phyloP scores from a whole-genome alignment of 164 flowering plant genomes.

The Umbilicus rupestris region DNA sequence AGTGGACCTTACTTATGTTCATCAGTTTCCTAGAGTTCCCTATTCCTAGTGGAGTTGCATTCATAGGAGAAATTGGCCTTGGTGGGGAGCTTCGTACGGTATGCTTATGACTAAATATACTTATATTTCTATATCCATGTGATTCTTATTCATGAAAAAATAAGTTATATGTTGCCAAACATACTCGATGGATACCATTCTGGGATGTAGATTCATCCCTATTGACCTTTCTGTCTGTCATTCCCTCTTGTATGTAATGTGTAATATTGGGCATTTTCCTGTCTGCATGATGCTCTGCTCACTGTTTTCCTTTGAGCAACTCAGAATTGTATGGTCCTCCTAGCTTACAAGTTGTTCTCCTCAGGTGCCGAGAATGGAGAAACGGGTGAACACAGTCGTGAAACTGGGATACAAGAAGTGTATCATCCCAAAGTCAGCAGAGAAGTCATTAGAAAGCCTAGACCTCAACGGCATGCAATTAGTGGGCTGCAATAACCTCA shows the following conservation, averaged over 20 bases:
- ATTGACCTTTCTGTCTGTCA: too few relatives aligned
- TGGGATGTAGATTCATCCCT: not conserved
- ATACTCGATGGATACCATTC: not conserved
- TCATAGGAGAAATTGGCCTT: slow-evolving; percentile 93
- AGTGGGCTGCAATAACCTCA: slow-evolving; percentile 66
- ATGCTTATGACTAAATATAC: slow-evolving; percentile 15
- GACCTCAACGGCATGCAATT: slow-evolving; percentile 32
- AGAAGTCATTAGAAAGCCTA: slow-evolving; percentile 25
- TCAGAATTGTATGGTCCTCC: not conserved
- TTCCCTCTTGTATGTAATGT: not conserved
- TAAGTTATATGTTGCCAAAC: not conserved
- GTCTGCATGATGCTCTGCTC: not conserved
- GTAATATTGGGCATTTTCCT: not conserved
- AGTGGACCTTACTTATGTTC: not conserved
- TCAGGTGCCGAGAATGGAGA: slow-evolving; percentile 82
- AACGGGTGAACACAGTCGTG: slow-evolving; percentile 62
- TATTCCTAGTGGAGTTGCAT: slow-evolving; percentile 67
- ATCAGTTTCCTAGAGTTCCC: slow-evolving; percentile 81
- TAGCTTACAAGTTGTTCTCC: not conserved
- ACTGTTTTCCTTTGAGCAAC: not conserved
- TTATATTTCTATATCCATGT: not conserved
- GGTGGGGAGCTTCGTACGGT: slow-evolving; percentile 93
- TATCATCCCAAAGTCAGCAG: slow-evolving; percentile 63
- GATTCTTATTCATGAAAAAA: not conserved
- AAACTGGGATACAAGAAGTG: slow-evolving; percentile 78